Base-by-base conservation (phyloP, 2,329 filamentous ascomycete species). In the Arthrobotrys sinensis region DNA sequence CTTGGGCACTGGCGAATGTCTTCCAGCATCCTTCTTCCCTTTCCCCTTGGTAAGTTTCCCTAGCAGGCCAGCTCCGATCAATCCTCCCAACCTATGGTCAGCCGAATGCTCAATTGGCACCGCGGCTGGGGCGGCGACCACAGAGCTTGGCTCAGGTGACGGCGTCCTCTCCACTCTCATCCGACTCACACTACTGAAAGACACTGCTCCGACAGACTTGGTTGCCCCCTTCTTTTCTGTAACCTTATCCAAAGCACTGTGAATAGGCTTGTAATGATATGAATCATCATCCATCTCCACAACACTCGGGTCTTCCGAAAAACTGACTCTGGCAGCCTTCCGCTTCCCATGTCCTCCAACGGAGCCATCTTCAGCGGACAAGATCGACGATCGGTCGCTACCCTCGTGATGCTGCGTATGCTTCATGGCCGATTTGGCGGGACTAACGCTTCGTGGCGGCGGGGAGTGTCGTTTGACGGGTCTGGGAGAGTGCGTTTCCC, bases 291-390 rank as follows among this genome's bases (percentile, higher is more conserved):
- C 76, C 76, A 79, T 79, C 66, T 79, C 76, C 16, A 79, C 79
- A 16, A 81, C 69, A 14, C 76, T 80, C n/a, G 81, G 80, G 46
- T 81, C 81, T 34, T 82, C 81, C 24, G 80, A 81, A 62, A 82
- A 82, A 36, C 79, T 81, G 34, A 82, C 81, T 48, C 79, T 64
- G 19, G 57, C 79, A 60, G 68, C 34, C 53, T 68, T 69, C 36
- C 76, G 64, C 36, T 64, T 63, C n/a, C 38, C 38, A 12, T 65
- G 45, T 19, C 60, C 60, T 32, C 55, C 60, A 8, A 62, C n/a
- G 19, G 65, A 77, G 7, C 48, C 16, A 19, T 73, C 73, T 21
- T 73, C 67, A 11, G 46, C 66, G 7, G 80, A 80, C 32, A 77
- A 40, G 32, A 73, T 77, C 32, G 78, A 78, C 40, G 78, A 77